A percentile compares a stretch with the other conserved stretches of the same genome.
Conservation (phyloP, 306 rosid species). For the Dryas drummondii region DNA sequence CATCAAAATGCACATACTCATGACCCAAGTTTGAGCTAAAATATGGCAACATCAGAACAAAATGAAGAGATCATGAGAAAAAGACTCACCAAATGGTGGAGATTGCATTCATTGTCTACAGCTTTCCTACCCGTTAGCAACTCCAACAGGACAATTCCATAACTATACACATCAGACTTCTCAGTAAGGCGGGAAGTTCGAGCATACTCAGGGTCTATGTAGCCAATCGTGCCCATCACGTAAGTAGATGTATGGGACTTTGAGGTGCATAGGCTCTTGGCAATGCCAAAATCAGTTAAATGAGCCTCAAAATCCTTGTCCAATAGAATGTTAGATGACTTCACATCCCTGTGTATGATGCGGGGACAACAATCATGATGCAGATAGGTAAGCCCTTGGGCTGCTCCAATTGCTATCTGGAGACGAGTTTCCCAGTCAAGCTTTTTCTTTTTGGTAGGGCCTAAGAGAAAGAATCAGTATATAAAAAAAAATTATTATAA, state of each 20-base stretch:
- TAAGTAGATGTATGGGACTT: constrained; percentile 84
- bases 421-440: constrained; percentile 83
- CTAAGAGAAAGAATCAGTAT: constrained; percentile 31
- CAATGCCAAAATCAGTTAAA: constrained; percentile 93
- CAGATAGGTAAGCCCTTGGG: constrained; percentile 88
- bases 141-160: constrained; percentile 89
- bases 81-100: constrained; percentile 74
- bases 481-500: not conserved
- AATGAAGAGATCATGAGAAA: too few relatives aligned
- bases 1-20: not conserved
- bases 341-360: constrained; percentile 90
- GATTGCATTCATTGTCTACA: constrained; percentile 85
- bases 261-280: constrained; percentile 74
- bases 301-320: constrained; percentile 87
- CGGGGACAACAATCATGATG: constrained; percentile 95
- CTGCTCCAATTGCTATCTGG: constrained; percentile 84
- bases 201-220: constrained; percentile 96
- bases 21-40: too few relatives aligned
- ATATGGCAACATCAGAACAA: too few relatives aligned
- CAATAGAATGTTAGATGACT: constrained; percentile 84
- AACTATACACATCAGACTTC: constrained; percentile 93
- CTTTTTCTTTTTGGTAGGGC: constrained; percentile 65
- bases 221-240: constrained; percentile 93
- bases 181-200: constrained; percentile 92
- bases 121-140: constrained; percentile 91